Evolutionary conservation across 345 rosid species (phyloP).

Genomic region (Gossypium herbaceum): DNA sequence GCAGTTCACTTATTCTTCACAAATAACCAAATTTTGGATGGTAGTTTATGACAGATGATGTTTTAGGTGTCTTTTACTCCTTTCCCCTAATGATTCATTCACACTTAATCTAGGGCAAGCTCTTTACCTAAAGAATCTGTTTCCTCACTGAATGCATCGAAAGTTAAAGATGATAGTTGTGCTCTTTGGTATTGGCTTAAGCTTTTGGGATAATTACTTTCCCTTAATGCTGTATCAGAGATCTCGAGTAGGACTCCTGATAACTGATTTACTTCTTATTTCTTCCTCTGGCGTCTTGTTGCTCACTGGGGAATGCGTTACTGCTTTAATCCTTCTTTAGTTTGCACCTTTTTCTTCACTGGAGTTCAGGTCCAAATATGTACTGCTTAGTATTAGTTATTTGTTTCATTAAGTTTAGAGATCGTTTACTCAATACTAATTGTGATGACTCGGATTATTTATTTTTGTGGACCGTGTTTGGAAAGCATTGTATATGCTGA

Average conservation of each 20-base stretch:
- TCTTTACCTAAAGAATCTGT: background rate
- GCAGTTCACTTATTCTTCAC: background rate
- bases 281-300: too few relatives aligned
- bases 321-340: too few relatives aligned
- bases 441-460: background rate
- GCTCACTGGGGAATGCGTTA: too few relatives aligned
- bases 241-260: background rate
- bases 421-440: background rate
- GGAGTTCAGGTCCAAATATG: background rate
- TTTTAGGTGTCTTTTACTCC: background rate
- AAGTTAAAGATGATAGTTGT: too few relatives aligned
- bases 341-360: background rate
- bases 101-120: background rate
- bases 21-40: background rate
- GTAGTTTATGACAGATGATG: background rate
- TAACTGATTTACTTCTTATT: background rate
- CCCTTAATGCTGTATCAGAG: background rate
- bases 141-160: background rate
- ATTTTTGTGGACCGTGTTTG: background rate
- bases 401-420: background rate
- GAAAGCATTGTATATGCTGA: slow-evolving; percentile 2
- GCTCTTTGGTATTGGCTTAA: background rate
- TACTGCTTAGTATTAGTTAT: background rate
- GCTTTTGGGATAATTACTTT: background rate
- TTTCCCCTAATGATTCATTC: background rate